Evolutionary conservation across 441 rosid species (phyloP), one percentile per base, ranked within the genome.

Genomic region (Euphorbia schlechtendalii): DNA sequence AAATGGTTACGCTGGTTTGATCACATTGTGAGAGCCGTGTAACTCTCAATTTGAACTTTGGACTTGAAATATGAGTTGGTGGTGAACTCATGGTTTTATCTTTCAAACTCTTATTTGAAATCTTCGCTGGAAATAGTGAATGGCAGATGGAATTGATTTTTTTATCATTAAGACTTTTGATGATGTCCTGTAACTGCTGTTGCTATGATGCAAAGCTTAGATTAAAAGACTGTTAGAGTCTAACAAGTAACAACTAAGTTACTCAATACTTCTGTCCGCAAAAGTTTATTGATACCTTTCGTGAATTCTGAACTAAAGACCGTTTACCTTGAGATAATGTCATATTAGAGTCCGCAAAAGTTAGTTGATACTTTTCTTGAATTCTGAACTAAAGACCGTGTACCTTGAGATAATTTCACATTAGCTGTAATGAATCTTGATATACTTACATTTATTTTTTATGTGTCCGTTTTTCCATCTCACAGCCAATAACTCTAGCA

Each of bases 401-500:
- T 46, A 38, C 49, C 14, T 18, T 13, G 8, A 14, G 55, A 13
- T 36, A 22, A 36, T 21, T 30, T 30, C 20, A 20, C 30, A 48
- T 40, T 63, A n/a, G 4, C 32, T n/a, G 20, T 46, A 51, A 63
- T 21, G 25, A 20, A 51, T n/a, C 14, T 30, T 28, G 28, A n/a
- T 20, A 28, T 66, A 4, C 49, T 60, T n/a, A 30, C 54, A 36
- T 32, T 58, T 34, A 24, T 22, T 66, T 7, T 59, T 3, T 15
- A 36, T 32, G 10, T 15, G 28, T 68, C 66, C 45, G 24, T 63
- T 13, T 0, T 40, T 13, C 25, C 64, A 55, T 61, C 66, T 59
- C 73, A 45, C 90, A 95, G 99, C 99, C 98, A 32, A 89, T 87
- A 80, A 95, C 98, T 20, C 83, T 92, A 70, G 95, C 84, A n/a